Conservation (phyloP, 495 filamentous ascomycete genomes). For the Penicillium daleae region DNA sequence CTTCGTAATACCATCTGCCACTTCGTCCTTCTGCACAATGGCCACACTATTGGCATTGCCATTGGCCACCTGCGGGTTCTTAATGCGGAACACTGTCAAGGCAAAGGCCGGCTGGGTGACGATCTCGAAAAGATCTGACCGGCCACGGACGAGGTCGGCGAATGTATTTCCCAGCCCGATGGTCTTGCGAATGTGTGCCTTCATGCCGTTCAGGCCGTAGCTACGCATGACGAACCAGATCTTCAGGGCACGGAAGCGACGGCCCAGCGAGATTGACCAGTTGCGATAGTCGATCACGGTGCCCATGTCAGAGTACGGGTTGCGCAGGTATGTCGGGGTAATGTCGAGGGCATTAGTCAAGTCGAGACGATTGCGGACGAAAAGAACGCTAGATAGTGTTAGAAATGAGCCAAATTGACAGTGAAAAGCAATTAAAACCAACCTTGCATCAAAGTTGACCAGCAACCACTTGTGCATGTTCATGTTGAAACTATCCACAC, state of each 20-base stretch:
- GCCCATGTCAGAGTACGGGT: constrained; percentile 76
- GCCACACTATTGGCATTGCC: constrained; percentile 22
- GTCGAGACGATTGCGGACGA: constrained; percentile 71
- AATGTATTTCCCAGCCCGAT: constrained; percentile 74
- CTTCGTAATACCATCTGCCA: constrained; percentile 71
- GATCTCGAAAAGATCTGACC: constrained; percentile 78
- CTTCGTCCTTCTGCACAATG: constrained; percentile 47
- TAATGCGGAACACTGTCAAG: constrained; percentile 73
- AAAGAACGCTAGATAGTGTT: constrained; percentile 63
- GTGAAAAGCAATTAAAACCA: constrained; percentile 4
- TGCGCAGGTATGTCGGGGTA: constrained; percentile 80
- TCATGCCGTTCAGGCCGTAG: constrained; percentile 82
- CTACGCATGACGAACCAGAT: constrained; percentile 95
- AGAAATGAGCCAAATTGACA: neutral
- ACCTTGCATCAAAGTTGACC: constrained; percentile 89
- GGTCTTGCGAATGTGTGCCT: constrained; percentile 68
- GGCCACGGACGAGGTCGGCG: constrained; percentile 55
- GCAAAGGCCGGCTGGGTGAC: constrained; percentile 76
- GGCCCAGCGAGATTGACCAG: constrained; percentile 96
- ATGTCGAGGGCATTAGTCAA: constrained; percentile 81
- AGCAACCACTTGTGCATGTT: constrained; percentile 99
- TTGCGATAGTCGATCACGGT: constrained; percentile 96
- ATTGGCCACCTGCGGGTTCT: constrained; percentile 30
- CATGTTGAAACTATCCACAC: constrained; percentile 86
- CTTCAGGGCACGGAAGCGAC: constrained; percentile 90